Conservation (phyloP, 2,329 filamentous ascomycete species). For the Arachnopeziza araneosa region DNA sequence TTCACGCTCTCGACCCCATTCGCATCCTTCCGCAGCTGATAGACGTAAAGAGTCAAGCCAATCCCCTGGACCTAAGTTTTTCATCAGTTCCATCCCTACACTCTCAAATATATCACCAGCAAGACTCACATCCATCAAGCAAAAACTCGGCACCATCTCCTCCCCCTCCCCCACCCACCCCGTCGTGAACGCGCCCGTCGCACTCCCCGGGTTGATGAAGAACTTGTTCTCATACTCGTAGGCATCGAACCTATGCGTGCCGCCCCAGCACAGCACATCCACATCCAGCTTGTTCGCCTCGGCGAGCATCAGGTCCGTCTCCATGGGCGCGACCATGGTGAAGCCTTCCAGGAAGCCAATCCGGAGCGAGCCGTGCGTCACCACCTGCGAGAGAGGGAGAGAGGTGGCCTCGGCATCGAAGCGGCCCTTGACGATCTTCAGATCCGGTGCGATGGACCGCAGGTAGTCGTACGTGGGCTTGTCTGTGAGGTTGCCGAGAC, state of each 20-base stretch:
- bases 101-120: not conserved
- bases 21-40: conserved; percentile 73
- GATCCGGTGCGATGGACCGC: conserved; percentile 65
- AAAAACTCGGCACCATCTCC: conserved; percentile 85
- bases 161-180: conserved; percentile 55
- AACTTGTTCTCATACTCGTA: conserved; percentile 73
- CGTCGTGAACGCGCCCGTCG: conserved; percentile 57
- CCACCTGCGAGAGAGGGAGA: conserved; percentile 59
- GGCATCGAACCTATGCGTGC: conserved; percentile 63
- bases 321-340: conserved; percentile 56
- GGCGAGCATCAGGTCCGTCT: conserved; percentile 60
- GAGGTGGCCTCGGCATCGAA: conserved; percentile 63
- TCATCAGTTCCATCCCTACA: not conserved
- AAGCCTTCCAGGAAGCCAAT: conserved; percentile 65
- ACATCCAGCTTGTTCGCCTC: conserved; percentile 65
- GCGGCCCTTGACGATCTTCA: conserved; percentile 64
- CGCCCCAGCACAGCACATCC: conserved; percentile 64
- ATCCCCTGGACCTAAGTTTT: conserved; percentile 81
- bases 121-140: conserved; percentile 87
- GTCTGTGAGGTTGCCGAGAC: conserved; percentile 75
- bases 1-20: conserved; percentile 74
- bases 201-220: conserved; percentile 64
- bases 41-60: conserved; percentile 91
- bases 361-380: conserved; percentile 59
- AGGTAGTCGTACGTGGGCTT: conserved; percentile 77